These are phyloP conservation scores for Coniferiporia sulphurascens DNA, from an alignment of 1,284 basidiomycete genomes.

Conservation along the genomic window DNA sequence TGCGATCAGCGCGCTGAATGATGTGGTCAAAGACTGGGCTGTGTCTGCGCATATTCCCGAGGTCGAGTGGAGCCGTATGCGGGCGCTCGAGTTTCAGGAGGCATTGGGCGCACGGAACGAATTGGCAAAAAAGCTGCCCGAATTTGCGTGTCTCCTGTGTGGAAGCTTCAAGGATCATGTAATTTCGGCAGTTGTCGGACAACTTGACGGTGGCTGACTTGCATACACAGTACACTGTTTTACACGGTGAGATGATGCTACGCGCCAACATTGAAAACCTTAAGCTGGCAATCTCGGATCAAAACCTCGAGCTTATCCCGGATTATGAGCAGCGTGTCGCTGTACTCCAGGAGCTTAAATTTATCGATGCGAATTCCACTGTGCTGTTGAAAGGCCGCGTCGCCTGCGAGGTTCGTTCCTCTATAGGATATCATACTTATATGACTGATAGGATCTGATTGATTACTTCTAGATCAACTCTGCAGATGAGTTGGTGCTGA, in stretches of 20 bases:
- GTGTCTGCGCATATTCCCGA: constrained; percentile 52
- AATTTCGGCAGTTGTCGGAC: constrained; percentile 10
- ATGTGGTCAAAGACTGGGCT: constrained; percentile 54
- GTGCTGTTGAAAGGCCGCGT: constrained; percentile 96
- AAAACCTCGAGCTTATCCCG: constrained; percentile 94
- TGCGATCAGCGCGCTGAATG: constrained; percentile 44
- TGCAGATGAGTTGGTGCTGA: constrained; percentile 91
- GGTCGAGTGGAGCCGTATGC: constrained; percentile 80
- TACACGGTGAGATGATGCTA: constrained; percentile 75
- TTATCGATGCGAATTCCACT: constrained; percentile 91
- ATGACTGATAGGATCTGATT: too few relatives aligned
- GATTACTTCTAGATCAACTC: constrained; percentile 79
- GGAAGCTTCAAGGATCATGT: constrained; percentile 55
- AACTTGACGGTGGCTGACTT: not conserved
- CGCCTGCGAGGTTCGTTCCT: constrained; percentile 76
- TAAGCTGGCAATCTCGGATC: constrained; percentile 84
- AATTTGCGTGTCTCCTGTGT: constrained; percentile 53
- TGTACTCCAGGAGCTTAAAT: constrained; percentile 88
- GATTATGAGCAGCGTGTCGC: constrained; percentile 94
- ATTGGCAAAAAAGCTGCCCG: constrained; percentile 39
- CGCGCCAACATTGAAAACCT: constrained; percentile 69
- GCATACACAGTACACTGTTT: constrained; percentile 56
- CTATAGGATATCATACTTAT: too few relatives aligned
- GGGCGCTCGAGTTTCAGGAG: constrained; percentile 92
- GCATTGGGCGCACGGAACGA: constrained; percentile 58